Percentiles rank a stretch among this genome's conserved stretches.
phyloP scores from a whole-genome alignment of 257 asterid species.

The Nicotiana tabacum region DNA sequence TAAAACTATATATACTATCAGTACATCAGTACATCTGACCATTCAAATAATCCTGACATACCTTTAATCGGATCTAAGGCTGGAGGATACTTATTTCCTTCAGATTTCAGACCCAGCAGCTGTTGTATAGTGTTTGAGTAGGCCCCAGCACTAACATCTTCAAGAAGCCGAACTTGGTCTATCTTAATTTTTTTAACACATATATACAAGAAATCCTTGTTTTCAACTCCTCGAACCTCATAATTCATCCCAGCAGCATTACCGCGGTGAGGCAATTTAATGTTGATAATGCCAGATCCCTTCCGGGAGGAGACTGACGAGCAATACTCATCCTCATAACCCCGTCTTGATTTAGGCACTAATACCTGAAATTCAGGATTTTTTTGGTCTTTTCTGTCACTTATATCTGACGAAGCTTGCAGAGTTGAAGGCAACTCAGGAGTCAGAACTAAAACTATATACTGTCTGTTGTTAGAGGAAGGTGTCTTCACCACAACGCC shows the following conservation, averaged over 20 bases:
- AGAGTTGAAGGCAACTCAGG: slow-evolving; percentile 57
- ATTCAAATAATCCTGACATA: slow-evolving; percentile 18
- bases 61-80: slow-evolving; percentile 93
- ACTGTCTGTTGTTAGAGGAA: slow-evolving; percentile 59
- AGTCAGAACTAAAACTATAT: slow-evolving; percentile 75
- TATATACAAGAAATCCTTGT: slow-evolving; percentile 64
- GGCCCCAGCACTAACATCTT: slow-evolving; percentile 82
- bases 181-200: slow-evolving; percentile 65
- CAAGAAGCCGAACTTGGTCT: slow-evolving; percentile 87
- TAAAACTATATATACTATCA: not conserved
- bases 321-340: slow-evolving; percentile 78
- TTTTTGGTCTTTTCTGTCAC: slow-evolving; percentile 32
- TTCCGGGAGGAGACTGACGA: slow-evolving; percentile 60
- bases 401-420: slow-evolving; percentile 36
- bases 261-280: slow-evolving; percentile 80
- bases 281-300: slow-evolving; percentile 71
- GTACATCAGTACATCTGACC: not conserved
- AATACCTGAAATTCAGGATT: slow-evolving; percentile 56
- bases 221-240: slow-evolving; percentile 78
- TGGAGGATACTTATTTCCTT: slow-evolving; percentile 82
- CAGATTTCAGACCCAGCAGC: slow-evolving; percentile 58
- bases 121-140: slow-evolving; percentile 74
- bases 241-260: slow-evolving; percentile 71
- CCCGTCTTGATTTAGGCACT: slow-evolving; percentile 89
- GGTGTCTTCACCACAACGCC: slow-evolving; percentile 82